Percentiles rank a stretch among this genome's conserved stretches.
Evolutionary conservation across 768 basidiomycete genomes (phyloP).

Genomic region (Mrakia blollopis): DNA sequence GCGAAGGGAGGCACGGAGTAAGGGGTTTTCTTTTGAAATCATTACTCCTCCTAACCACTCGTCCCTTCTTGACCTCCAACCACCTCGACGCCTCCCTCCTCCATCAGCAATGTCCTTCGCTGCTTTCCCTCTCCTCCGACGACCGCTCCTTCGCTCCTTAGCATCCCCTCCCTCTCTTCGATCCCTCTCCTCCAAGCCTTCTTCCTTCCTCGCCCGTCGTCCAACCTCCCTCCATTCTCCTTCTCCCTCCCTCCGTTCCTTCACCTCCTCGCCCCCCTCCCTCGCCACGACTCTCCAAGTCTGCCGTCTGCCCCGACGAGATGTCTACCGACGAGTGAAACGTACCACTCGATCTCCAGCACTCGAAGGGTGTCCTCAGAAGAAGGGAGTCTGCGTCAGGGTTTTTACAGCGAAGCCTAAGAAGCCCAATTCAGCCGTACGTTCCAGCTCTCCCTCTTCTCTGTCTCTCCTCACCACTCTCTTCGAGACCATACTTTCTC

Average conservation of each 20-base stretch:
- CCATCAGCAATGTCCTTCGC: not conserved
- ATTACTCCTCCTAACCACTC: too few relatives aligned
- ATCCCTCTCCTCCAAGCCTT: not conserved
- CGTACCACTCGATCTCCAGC: constrained; percentile 61
- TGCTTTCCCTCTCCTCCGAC: constrained; percentile 3
- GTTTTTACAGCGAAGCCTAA: constrained; percentile 73
- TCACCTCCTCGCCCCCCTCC: constrained; percentile 35
- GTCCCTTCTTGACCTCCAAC: not conserved
- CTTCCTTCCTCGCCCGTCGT: not conserved
- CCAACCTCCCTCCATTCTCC: constrained; percentile 11
- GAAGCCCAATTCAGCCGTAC: constrained; percentile 95
- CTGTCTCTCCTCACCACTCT: not conserved
- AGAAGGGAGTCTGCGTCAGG: constrained; percentile 83
- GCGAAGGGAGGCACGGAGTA: too few relatives aligned
- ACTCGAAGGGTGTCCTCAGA: constrained; percentile 71
- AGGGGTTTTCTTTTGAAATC: too few relatives aligned
- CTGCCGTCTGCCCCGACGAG: constrained; percentile 61
- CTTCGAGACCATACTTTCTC: too few relatives aligned
- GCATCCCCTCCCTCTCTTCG: not conserved
- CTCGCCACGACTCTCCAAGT: constrained; percentile 76
- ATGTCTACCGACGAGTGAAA: constrained; percentile 27
- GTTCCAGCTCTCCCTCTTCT: too few relatives aligned
- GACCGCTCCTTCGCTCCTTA: not conserved
- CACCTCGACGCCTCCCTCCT: not conserved
- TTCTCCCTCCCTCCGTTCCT: constrained; percentile 18